phyloP scores from a whole-genome alignment of 306 rosid genomes.

The Quercus parvula region DNA sequence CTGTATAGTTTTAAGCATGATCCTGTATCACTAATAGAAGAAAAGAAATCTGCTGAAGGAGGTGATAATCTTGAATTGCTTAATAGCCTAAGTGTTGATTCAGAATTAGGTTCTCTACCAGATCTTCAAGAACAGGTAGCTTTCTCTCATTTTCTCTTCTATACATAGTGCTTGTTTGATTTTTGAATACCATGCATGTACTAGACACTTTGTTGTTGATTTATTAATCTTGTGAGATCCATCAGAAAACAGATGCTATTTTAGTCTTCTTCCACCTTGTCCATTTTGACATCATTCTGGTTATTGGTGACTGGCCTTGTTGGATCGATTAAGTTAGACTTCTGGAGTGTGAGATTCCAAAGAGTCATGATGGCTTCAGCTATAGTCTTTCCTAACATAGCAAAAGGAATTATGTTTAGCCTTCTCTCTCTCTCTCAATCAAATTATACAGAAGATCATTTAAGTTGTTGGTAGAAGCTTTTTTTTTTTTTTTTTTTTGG shows the following conservation, averaged over 20 bases:
- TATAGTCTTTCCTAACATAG: too few relatives aligned
- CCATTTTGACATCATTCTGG: background rate
- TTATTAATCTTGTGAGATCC: background rate
- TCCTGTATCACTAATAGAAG: constrained; percentile 48
- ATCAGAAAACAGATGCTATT: background rate
- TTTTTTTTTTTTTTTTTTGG: too few relatives aligned
- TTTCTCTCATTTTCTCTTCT: constrained; percentile 22
- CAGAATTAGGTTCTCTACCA: constrained; percentile 63
- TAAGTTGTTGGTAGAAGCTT: too few relatives aligned
- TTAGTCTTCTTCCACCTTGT: background rate
- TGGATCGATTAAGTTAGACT: background rate
- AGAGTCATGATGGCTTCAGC: background rate
- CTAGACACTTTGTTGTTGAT: background rate
- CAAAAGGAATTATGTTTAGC: too few relatives aligned
- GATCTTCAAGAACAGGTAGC: constrained; percentile 91
- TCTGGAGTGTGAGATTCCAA: background rate
- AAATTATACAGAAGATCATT: too few relatives aligned
- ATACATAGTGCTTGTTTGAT: background rate
- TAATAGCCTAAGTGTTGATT: constrained; percentile 47
- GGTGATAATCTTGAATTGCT: constrained; percentile 47
- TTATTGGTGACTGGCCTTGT: background rate
- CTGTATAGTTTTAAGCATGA: constrained; percentile 85
- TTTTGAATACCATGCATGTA: background rate
- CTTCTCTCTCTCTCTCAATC: too few relatives aligned
- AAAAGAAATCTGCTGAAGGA: constrained; percentile 31